Evolutionary conservation across 2,329 filamentous ascomycete genomes (phyloP).

Genomic region (Ophidiomyces ophidiicola): DNA sequence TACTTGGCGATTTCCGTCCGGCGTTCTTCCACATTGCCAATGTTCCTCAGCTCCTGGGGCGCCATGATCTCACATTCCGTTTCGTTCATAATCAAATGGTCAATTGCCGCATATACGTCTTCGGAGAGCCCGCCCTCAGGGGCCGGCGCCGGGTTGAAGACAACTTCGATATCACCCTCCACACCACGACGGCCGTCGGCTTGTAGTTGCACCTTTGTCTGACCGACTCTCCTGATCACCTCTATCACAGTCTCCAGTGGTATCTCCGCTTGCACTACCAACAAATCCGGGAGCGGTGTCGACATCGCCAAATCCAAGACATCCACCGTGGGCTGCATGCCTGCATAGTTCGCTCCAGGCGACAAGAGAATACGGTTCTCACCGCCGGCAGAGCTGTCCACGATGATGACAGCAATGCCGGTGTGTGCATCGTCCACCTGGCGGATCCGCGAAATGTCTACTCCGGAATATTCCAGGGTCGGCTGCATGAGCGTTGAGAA

Average conservation of each 20-base stretch:
- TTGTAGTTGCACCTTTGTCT: slow-evolving; percentile 35
- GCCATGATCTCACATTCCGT: slow-evolving; percentile 69
- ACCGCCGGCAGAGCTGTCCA: slow-evolving; percentile 55
- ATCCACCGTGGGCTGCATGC: slow-evolving; percentile 30
- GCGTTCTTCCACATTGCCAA: slow-evolving; percentile 28
- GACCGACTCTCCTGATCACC: slow-evolving; percentile 37
- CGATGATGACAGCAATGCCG: slow-evolving; percentile 62
- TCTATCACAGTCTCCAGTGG: slow-evolving; percentile 53
- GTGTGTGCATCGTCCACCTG: slow-evolving; percentile 42
- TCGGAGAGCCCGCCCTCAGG: slow-evolving; percentile 58
- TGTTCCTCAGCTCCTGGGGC: slow-evolving; percentile 33
- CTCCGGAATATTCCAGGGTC: slow-evolving; percentile 49
- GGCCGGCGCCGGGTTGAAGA: slow-evolving; percentile 83
- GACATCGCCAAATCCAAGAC: slow-evolving; percentile 30
- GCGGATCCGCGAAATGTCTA: slow-evolving; percentile 47
- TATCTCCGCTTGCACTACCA: slow-evolving; percentile 70
- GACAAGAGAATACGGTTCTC: slow-evolving; percentile 67
- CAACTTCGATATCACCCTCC: slow-evolving; percentile 44
- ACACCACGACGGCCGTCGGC: slow-evolving; percentile 24
- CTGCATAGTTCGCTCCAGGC: slow-evolving; percentile 54
- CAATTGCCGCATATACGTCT: slow-evolving; percentile 53
- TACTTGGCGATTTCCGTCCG: slow-evolving; percentile 45
- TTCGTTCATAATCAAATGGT: slow-evolving; percentile 80
- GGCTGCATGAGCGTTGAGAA: slow-evolving; percentile 50
- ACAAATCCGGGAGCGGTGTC: slow-evolving; percentile 44